These are phyloP conservation scores for Ogataea pignaliae DNA, from an alignment of 805 yeast genomes.

Conservation along the genomic window DNA sequence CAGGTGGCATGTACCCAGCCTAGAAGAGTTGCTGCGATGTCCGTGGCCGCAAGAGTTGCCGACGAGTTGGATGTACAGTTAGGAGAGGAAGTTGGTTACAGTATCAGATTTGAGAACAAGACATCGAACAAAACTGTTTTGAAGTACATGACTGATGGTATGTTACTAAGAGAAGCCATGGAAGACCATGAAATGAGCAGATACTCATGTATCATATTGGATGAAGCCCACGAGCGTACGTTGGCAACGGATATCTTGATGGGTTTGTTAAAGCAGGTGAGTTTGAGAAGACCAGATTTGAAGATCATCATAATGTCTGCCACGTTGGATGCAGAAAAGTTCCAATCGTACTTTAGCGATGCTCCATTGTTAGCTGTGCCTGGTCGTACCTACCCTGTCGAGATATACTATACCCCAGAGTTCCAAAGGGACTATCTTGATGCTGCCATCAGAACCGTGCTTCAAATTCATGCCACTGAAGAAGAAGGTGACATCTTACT, in stretches of 20 bases:
- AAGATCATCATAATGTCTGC: constrained; percentile 97
- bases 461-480: constrained; percentile 96
- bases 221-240: constrained; percentile 98
- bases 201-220: constrained; percentile 87
- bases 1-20: constrained; percentile 97
- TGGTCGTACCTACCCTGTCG: constrained; percentile 97
- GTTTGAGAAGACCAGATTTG: constrained; percentile 75
- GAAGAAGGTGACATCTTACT: constrained; percentile 86
- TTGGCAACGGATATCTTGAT: constrained; percentile 92
- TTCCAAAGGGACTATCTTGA: constrained; percentile 92
- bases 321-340: constrained; percentile 94
- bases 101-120: constrained; percentile 89
- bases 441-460: constrained; percentile 90
- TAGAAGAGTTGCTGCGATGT: constrained; percentile 98
- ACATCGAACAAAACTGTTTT: constrained; percentile 76
- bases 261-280: constrained; percentile 87
- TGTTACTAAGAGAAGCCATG: constrained; percentile 96
- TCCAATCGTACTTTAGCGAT: constrained; percentile 80
- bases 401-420: constrained; percentile 94
- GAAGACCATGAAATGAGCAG: constrained; percentile 78
- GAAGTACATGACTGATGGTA: constrained; percentile 98
- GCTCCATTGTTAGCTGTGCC: constrained; percentile 97
- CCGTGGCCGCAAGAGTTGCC: constrained; percentile 95
- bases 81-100: constrained; percentile 95
- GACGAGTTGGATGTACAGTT: constrained; percentile 92